Evolutionary conservation across 441 rosid species (phyloP), one percentile per base, ranked within the genome.

Genomic region (Pelargonium australe): DNA sequence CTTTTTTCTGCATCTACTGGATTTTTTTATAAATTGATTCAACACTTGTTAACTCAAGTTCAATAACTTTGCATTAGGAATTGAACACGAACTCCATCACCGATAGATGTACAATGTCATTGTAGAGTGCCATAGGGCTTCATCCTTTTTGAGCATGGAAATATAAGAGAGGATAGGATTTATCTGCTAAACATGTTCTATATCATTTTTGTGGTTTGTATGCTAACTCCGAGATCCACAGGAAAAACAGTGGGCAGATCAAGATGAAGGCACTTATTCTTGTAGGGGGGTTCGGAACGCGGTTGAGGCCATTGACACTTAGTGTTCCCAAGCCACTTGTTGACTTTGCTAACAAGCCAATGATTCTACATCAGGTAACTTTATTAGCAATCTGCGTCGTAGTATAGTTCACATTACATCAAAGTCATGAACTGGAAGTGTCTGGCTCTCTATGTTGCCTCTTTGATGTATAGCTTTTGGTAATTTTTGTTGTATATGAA

Each of bases 1-100:
- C 14, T 55, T 40, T 57, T 69, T 68, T 44, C 37, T 61, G 68
- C 31, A 12, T 65, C 41, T 49, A 17, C 23, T 70, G 63, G 64
- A 20, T 64, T 60, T 2, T 8, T 71, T 23, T n/a, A 23, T 23
- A 23, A 23, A 0, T 23, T 23, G 25, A 23, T 23, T 23, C 25
- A 23, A 23, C 25, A 23, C 25, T 23, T 23, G 25, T 23, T 23
- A 23, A 23, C 25, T 23, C 25, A 23, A 23, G 25, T 23, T 23
- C 25, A 23, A 61, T 53, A 17, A 49, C 14, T 66, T 72, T 14
- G n/a, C 43, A 43, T 20, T n/a, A 14, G 51, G 10, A 23, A 49
- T 57, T 23, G 14, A 68, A 37, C 64, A 28, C 19, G 1, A 3
- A 31, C 53, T 73, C 19, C 45, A 73, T 71, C 16, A 9, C 49